A percentile compares a stretch with the other conserved stretches of the same genome.
These are phyloP conservation scores for Coemansia sp. DNA, from an alignment of 192 early-diverging fungal genomes.

Conservation along the genomic window DNA sequence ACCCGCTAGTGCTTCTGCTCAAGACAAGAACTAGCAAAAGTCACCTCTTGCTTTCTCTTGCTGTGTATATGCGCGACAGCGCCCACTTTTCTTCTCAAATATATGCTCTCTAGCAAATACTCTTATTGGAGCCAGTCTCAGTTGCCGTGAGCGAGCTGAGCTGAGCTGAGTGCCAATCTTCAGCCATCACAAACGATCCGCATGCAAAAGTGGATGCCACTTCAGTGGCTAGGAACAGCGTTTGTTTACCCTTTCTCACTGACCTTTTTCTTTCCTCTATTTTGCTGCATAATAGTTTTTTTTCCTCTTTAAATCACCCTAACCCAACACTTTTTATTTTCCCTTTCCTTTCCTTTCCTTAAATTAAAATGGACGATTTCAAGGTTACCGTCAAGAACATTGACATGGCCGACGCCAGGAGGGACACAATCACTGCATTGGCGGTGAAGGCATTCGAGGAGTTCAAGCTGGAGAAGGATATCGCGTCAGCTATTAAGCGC, in stretches of 20 bases:
- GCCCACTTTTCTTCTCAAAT: background rate
- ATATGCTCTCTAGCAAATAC: no score
- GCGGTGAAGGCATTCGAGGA: slow-evolving; percentile 86
- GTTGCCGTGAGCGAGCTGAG: background rate
- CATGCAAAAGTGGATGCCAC: background rate
- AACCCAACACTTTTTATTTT: background rate
- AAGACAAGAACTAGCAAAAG: background rate
- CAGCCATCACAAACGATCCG: background rate
- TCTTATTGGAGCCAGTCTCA: background rate
- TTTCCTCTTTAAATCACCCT: background rate
- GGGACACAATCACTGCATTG: slow-evolving; percentile 86
- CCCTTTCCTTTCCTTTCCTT: background rate
- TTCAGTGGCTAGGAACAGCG: background rate
- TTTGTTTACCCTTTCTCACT: slow-evolving; percentile 12
- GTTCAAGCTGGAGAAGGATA: slow-evolving; percentile 97
- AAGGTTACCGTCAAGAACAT: slow-evolving; percentile 95
- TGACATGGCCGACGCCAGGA: slow-evolving; percentile 98
- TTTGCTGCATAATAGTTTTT: slow-evolving; percentile 15
- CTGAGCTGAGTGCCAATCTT: background rate
- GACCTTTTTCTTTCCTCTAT: background rate
- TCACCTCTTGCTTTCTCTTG: background rate
- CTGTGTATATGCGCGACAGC: slow-evolving; percentile 3
- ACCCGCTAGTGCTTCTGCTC: background rate
- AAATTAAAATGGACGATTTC: slow-evolving; percentile 58
- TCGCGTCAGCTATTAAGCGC: slow-evolving; percentile 95